A percentile compares a stretch with the other conserved stretches of the same genome.
These are phyloP conservation scores for Zizania latifolia DNA, from an alignment of 176 grass and related monocot genomes.

Conservation along the genomic window DNA sequence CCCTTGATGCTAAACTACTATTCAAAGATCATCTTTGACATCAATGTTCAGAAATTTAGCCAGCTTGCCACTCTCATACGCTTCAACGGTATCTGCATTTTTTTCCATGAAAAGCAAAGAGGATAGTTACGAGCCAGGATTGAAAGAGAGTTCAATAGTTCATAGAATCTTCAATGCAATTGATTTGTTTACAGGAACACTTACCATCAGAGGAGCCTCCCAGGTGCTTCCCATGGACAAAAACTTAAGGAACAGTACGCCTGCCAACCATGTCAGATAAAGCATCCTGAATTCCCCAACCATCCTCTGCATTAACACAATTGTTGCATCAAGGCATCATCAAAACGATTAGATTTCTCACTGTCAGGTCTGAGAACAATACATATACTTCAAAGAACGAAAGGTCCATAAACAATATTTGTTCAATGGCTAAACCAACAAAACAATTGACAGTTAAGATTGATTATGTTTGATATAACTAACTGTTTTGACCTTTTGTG, in stretches of 20 bases:
- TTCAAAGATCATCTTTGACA: slow-evolving; percentile 48
- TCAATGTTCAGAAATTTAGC: slow-evolving; percentile 46
- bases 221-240: slow-evolving; percentile 60
- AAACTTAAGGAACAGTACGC: slow-evolving; percentile 69
- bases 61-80: slow-evolving; percentile 56
- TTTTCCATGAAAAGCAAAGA: neutral
- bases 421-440: neutral
- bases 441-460: neutral
- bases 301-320: slow-evolving; percentile 43
- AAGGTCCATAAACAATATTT: neutral
- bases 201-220: slow-evolving; percentile 74
- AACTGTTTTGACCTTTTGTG: no score
- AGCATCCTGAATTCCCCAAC: slow-evolving; percentile 60
- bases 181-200: neutral
- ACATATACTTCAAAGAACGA: neutral
- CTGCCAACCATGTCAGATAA: slow-evolving; percentile 42
- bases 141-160: neutral
- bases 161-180: neutral
- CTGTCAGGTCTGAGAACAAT: neutral
- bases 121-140: neutral
- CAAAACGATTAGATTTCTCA: neutral
- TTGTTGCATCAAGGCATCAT: neutral
- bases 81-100: slow-evolving; percentile 55
- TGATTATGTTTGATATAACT: no score
- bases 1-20: neutral